Conservation (phyloP, 169 alveolate genomes). For the Plasmodium vinckei region DNA sequence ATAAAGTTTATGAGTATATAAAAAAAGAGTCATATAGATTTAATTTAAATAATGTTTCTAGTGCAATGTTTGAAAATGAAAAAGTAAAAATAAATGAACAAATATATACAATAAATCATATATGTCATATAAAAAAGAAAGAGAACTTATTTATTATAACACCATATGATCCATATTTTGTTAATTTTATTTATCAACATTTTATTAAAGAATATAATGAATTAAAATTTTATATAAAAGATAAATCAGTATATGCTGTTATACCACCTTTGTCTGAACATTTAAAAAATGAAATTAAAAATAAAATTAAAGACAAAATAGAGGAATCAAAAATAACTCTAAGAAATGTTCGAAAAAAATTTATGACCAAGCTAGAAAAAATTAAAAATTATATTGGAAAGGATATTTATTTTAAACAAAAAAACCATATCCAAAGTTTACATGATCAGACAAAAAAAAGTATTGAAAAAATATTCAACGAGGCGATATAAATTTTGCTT, state of each 20-base stretch:
- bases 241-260: constrained; percentile 43
- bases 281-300: constrained; percentile 50
- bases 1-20: constrained; percentile 22
- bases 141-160: constrained; percentile 43
- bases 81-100: constrained; percentile 51
- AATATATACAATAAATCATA: constrained; percentile 20
- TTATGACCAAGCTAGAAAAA: constrained; percentile 36
- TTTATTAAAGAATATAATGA: constrained; percentile 43
- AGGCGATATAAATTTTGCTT: neutral
- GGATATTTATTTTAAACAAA: constrained; percentile 38
- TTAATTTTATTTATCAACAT: constrained; percentile 48
- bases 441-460: constrained; percentile 60
- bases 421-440: constrained; percentile 49
- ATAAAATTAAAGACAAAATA: constrained; percentile 41
- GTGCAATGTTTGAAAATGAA: constrained; percentile 57
- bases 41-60: constrained; percentile 46
- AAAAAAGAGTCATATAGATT: constrained; percentile 66
- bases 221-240: constrained; percentile 40
- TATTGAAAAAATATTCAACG: constrained; percentile 27
- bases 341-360: constrained; percentile 43
- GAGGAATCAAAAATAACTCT: constrained; percentile 50
- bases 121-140: constrained; percentile 53
- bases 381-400: constrained; percentile 40
- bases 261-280: constrained; percentile 68
- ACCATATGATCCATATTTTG: constrained; percentile 65